phyloP scores from a whole-genome alignment of 192 early-diverging fungal species.

The Coemansia sp. region DNA sequence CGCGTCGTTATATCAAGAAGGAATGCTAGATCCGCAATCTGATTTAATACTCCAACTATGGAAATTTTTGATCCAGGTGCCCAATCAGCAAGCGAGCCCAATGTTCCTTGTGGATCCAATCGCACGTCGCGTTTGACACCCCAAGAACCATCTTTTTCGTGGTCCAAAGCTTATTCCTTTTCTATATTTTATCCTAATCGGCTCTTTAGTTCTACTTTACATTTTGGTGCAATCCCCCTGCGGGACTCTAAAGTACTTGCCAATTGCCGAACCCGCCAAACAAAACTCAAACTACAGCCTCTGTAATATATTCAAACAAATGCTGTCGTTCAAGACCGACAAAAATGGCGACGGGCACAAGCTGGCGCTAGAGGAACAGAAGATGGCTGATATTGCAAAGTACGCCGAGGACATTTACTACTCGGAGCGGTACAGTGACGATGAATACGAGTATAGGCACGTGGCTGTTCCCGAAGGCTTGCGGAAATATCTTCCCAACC shows the following conservation, averaged over 20 bases:
- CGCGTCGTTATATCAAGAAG: neutral
- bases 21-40: neutral
- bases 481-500: constrained; percentile 47
- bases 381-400: constrained; percentile 24
- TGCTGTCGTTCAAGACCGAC: constrained; percentile 30
- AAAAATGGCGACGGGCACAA: constrained; percentile 24
- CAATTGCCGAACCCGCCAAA: neutral
- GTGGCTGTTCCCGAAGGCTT: constrained; percentile 47
- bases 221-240: too few relatives aligned
- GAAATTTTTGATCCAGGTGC: too few relatives aligned
- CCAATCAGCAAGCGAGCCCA: too few relatives aligned
- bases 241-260: too few relatives aligned
- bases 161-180: too few relatives aligned
- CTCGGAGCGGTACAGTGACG: constrained; percentile 52
- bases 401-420: constrained; percentile 42
- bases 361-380: constrained; percentile 27
- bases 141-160: too few relatives aligned
- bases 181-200: too few relatives aligned
- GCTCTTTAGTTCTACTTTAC: too few relatives aligned
- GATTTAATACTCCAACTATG: too few relatives aligned
- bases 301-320: neutral
- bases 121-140: too few relatives aligned
- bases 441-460: constrained; percentile 49
- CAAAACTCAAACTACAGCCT: neutral
- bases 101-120: too few relatives aligned